Evolutionary conservation across 2,329 filamentous ascomycete genomes (phyloP).

Genomic region (Pyrenochaeta sp.): DNA sequence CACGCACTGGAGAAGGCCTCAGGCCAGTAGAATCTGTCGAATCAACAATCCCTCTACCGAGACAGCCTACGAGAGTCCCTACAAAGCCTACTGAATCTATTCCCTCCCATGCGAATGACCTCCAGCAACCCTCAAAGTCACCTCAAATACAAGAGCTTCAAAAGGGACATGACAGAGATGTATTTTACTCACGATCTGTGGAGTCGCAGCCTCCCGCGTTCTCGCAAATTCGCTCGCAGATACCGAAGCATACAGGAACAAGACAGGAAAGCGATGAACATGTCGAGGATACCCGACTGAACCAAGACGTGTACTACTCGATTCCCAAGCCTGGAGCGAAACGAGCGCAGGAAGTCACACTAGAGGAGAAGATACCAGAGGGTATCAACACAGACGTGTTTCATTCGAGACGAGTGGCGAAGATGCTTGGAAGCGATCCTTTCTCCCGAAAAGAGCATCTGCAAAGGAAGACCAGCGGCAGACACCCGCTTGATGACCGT

Average conservation of each 20-base stretch:
- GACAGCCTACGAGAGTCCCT: constrained; percentile 40
- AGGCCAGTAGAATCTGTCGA: constrained; percentile 49
- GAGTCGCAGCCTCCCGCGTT: constrained; percentile 59
- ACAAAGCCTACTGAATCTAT: constrained; percentile 62
- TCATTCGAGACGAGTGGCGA: constrained; percentile 66
- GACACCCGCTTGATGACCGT: constrained; percentile 20
- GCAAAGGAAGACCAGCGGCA: constrained; percentile 38
- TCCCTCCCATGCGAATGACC: constrained; percentile 59
- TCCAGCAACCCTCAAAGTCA: constrained; percentile 43
- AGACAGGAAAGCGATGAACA: constrained; percentile 54
- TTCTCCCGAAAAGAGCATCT: constrained; percentile 44
- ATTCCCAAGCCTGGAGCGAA: constrained; percentile 31
- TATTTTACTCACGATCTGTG: constrained; percentile 63
- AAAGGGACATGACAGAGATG: constrained; percentile 60
- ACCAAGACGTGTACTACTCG: constrained; percentile 65
- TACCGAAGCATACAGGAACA: constrained; percentile 62
- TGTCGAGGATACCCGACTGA: constrained; percentile 56
- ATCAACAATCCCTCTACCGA: constrained; percentile 53
- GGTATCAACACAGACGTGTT: constrained; percentile 70
- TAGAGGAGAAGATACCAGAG: constrained; percentile 61
- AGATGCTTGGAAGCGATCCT: constrained; percentile 60
- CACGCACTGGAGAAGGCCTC: constrained; percentile 37
- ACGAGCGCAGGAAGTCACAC: constrained; percentile 28
- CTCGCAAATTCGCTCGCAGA: constrained; percentile 62
- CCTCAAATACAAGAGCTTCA: constrained; percentile 34